Base-by-base conservation (phyloP, 495 filamentous ascomycete species). In the Lindgomyces ingoldianus region DNA sequence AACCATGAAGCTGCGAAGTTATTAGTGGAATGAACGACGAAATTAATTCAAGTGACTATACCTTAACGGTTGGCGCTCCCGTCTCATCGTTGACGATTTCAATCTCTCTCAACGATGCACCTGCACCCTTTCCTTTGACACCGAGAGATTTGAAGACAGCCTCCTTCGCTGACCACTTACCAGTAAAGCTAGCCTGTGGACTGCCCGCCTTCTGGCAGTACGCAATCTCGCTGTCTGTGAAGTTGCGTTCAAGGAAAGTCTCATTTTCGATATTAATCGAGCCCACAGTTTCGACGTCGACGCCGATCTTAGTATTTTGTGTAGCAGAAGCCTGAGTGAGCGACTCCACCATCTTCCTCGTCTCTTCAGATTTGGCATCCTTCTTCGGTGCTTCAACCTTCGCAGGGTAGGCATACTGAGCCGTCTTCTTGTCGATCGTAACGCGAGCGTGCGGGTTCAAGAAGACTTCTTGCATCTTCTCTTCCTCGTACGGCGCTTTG, bases 131-230 rank as follows among this genome's bases (percentile, higher is more conserved):
- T 73, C 90, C 84, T 67, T 82, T 75, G n/a, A 96, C 91, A 42
- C 91, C 90, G n/a, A 99, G 78, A 12, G 89, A 89, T 82, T 99
- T 99, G 80, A 99, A 99, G 3, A 99, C 91, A 3, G 93, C 94
- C 79, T 99, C 94, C 78, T 99, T 99, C 2, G 94, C 94, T 67
- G 86, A 91, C 94, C 94, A 99, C 59, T 91, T 85, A 16, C 94
- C 94, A 0, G 94, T 89, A 77, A 96, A 97, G 42, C 89, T 90
- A 49, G 91, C 86, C 69, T 91, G 90, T 0, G 91, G 86, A 67
- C 80, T 83, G 44, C 89, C 76, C 26, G 91, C 90, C 73, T 88
- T 86, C 53, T 79, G 82, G 80, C 95, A 98, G 77, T 97, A 96
- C 53, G 83, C 82, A 69, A 90, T 85, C 78, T 99, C 94, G 22